Evolutionary conservation across 495 filamentous ascomycete species (phyloP).

Genomic region (Penicillium parvum): DNA sequence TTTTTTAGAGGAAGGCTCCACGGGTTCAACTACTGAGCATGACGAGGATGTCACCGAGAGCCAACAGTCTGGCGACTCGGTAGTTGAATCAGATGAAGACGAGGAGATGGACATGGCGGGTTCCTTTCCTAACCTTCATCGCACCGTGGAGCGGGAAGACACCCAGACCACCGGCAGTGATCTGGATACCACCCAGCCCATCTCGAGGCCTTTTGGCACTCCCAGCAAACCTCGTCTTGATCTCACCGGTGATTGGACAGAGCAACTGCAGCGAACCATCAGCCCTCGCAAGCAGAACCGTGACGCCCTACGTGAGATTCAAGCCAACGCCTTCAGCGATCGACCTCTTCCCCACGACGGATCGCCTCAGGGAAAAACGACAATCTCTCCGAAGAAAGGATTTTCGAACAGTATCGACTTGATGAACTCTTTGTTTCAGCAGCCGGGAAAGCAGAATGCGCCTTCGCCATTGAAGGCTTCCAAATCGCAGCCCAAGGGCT

Average conservation of each 20-base stretch:
- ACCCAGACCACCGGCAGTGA: constrained; percentile 40
- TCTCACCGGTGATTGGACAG: constrained; percentile 71
- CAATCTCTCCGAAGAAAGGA: constrained; percentile 44
- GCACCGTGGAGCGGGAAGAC: constrained; percentile 60
- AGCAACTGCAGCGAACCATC: constrained; percentile 86
- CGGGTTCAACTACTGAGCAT: constrained; percentile 68
- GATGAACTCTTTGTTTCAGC: constrained; percentile 85
- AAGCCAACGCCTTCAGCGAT: constrained; percentile 50
- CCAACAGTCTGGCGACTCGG: constrained; percentile 57
- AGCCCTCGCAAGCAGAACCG: constrained; percentile 87
- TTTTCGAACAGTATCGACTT: constrained; percentile 81
- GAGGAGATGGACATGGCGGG: constrained; percentile 76
- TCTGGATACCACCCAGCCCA: constrained; percentile 40
- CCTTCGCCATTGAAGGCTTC: constrained; percentile 38
- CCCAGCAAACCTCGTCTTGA: constrained; percentile 57
- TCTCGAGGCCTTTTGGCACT: constrained; percentile 46
- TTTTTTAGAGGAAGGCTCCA: constrained; percentile 90
- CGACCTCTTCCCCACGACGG: constrained; percentile 28
- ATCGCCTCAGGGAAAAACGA: constrained; percentile 28
- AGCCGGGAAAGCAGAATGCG: constrained; percentile 37
- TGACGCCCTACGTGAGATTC: constrained; percentile 55
- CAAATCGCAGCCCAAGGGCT: constrained; percentile 52
- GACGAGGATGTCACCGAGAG: constrained; percentile 58
- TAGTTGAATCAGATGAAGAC: constrained; percentile 65
- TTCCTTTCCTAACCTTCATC: constrained; percentile 61